phyloP scores from a whole-genome alignment of 1,139 yeast genomes.

The Saccharomyces hybrid region DNA sequence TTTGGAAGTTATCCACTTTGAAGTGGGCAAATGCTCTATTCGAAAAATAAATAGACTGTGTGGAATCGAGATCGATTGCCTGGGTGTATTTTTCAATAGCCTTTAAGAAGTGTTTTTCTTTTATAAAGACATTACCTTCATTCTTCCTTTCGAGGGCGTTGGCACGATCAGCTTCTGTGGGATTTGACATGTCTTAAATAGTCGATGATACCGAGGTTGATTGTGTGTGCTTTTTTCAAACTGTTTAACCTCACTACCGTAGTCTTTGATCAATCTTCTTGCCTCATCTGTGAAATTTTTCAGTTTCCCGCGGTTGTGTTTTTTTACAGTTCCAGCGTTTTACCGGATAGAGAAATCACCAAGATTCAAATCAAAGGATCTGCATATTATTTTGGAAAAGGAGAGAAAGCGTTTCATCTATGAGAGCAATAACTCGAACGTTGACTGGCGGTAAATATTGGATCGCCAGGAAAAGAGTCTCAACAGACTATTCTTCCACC shows the following conservation, averaged over 20 bases:
- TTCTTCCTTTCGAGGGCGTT: conserved; percentile 52
- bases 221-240: background rate
- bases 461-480: no score
- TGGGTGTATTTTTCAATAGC: conserved; percentile 67
- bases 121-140: conserved; percentile 66
- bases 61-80: conserved; percentile 65
- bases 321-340: background rate
- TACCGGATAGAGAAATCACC: background rate
- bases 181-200: background rate
- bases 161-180: conserved; percentile 24
- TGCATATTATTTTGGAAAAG: background rate
- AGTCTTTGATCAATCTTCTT: background rate
- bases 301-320: background rate
- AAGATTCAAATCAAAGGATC: background rate
- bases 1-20: conserved; percentile 78
- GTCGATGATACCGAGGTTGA: background rate
- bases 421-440: background rate
- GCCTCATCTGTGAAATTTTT: conserved; percentile 1
- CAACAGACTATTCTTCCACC: no score
- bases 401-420: background rate
- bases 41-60: conserved; percentile 69
- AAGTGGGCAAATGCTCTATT: conserved; percentile 89
- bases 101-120: conserved; percentile 51
- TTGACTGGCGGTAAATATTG: no score
- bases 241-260: background rate